Conservation (phyloP, 495 filamentous ascomycete species). For the Pseudotulostoma volvatum region DNA sequence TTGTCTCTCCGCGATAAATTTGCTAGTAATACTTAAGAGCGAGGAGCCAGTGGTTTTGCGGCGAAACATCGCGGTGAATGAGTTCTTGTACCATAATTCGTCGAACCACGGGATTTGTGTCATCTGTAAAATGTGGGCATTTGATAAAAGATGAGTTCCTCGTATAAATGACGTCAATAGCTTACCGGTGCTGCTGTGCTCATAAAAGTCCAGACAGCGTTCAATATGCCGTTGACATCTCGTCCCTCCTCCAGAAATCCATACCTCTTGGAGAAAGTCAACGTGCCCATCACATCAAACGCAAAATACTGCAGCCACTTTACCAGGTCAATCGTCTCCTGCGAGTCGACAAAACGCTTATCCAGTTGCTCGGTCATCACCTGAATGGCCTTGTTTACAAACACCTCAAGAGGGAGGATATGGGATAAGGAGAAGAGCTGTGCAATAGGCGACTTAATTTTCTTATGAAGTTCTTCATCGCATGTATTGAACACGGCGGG, state of each 20-base stretch:
- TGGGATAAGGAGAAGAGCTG: slow-evolving; percentile 21
- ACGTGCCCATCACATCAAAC: slow-evolving; percentile 28
- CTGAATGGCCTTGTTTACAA: slow-evolving; percentile 13
- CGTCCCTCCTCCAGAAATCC: slow-evolving; percentile 25
- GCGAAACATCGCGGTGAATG: too few relatives aligned
- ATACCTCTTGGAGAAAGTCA: slow-evolving; percentile 19
- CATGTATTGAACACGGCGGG: slow-evolving; percentile 21
- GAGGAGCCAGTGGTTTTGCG: too few relatives aligned
- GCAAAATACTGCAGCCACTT: slow-evolving; percentile 32
- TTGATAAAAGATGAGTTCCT: slow-evolving; percentile 7
- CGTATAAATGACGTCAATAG: slow-evolving; percentile 5
- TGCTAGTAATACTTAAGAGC: too few relatives aligned
- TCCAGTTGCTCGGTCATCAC: slow-evolving; percentile 21
- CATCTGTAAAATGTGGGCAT: slow-evolving; percentile 8
- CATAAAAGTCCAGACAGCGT: slow-evolving; percentile 14
- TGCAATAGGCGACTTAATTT: slow-evolving; percentile 24
- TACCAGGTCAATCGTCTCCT: slow-evolving; percentile 20
- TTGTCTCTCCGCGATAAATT: too few relatives aligned
- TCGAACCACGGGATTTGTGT: slow-evolving; percentile 27
- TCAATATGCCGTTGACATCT: slow-evolving; percentile 25
- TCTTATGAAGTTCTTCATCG: slow-evolving; percentile 24
- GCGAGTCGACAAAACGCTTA: slow-evolving; percentile 11
- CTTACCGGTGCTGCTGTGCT: slow-evolving; percentile 12
- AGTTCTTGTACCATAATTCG: slow-evolving; percentile 13
- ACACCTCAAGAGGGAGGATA: slow-evolving; percentile 17